Percentiles rank a stretch among this genome's conserved stretches.
These are phyloP conservation scores for Xylaria telfairii DNA, from an alignment of 495 filamentous ascomycete species.

Conservation along the genomic window DNA sequence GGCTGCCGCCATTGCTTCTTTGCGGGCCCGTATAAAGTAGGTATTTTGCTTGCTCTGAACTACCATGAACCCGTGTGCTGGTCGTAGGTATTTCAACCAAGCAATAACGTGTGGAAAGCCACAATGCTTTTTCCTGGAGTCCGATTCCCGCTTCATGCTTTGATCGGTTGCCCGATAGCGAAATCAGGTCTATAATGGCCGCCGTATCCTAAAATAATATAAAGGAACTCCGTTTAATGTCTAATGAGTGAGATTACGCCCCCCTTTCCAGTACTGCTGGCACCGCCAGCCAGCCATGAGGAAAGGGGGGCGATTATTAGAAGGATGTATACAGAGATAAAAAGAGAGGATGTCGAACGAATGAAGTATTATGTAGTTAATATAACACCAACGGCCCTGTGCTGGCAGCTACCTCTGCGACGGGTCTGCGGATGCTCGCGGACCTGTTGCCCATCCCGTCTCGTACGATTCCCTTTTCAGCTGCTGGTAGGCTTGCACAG, in stretches of 20 bases:
- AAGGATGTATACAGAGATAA: not conserved
- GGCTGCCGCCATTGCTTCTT: not conserved
- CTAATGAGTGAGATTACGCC: conserved; percentile 5
- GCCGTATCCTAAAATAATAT: conserved; percentile 13
- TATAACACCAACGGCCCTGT: not conserved
- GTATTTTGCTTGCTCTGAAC: not conserved
- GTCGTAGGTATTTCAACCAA: conserved; percentile 4
- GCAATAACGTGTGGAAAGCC: conserved; percentile 11
- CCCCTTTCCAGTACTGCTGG: not conserved
- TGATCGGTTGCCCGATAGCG: conserved; percentile 15
- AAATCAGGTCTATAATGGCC: conserved; percentile 26
- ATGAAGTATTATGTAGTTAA: not conserved
- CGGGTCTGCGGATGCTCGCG: conserved; percentile 37
- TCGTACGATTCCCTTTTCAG: conserved; percentile 46
- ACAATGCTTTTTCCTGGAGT: conserved; percentile 23
- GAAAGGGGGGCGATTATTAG: conserved; percentile 3
- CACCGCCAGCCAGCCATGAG: not conserved
- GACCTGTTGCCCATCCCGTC: conserved; percentile 53
- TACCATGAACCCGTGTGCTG: not conserved
- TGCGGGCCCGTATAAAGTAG: not conserved
- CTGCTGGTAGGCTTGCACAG: conserved; percentile 36
- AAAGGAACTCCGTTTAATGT: conserved; percentile 20
- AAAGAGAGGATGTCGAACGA: not conserved
- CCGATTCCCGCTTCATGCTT: conserved; percentile 18
- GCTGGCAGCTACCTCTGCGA: conserved; percentile 9